phyloP scores from a whole-genome alignment of 768 basidiomycete species.

The Phylloporus sp. region DNA sequence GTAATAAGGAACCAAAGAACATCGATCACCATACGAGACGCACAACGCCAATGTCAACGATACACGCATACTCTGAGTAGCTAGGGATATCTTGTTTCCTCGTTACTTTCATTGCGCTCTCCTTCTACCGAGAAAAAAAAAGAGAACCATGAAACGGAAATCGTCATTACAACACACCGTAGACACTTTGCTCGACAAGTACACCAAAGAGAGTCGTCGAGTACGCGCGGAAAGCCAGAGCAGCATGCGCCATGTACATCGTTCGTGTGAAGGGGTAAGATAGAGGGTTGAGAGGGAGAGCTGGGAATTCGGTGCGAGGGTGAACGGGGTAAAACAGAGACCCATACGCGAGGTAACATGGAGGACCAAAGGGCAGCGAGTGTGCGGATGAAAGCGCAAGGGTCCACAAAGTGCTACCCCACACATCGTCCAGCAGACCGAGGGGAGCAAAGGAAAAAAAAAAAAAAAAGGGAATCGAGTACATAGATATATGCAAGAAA shows the following conservation, averaged over 20 bases:
- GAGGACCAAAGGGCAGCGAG: not conserved
- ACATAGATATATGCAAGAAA: slow-evolving; percentile 20
- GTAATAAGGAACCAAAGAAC: too few relatives aligned
- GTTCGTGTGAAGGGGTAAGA: not conserved
- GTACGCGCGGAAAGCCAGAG: not conserved
- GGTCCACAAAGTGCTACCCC: not conserved
- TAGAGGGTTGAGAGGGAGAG: not conserved
- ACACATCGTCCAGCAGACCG: slow-evolving; percentile 1
- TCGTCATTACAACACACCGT: not conserved
- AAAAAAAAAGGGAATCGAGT: not conserved
- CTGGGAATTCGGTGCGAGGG: not conserved
- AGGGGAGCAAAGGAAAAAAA: not conserved
- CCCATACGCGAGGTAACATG: not conserved
- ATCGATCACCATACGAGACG: too few relatives aligned
- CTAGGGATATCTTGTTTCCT: not conserved
- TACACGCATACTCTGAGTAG: too few relatives aligned
- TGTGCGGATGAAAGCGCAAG: not conserved
- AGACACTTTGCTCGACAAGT: not conserved
- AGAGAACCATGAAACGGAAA: not conserved
- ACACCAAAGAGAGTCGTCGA: not conserved
- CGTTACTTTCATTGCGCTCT: not conserved
- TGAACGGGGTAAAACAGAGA: not conserved
- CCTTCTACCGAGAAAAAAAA: not conserved
- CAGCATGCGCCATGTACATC: not conserved
- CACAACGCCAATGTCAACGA: too few relatives aligned